Evolutionary conservation across 352 stramenopile genomes (phyloP).

Genomic region (Pythium graminicola): DNA sequence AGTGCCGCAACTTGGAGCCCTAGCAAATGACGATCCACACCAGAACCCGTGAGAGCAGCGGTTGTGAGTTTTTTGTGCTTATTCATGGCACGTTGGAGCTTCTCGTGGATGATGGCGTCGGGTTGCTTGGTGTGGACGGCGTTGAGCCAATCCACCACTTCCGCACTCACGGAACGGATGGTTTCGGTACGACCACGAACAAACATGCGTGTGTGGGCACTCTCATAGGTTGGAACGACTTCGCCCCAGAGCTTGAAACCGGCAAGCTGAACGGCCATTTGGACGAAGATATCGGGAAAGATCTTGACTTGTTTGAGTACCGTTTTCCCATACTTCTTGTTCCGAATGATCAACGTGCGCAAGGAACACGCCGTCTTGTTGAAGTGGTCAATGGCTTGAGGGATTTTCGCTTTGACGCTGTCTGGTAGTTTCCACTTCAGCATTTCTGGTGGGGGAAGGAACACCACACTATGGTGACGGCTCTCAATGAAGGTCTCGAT

Average conservation of each 20-base stretch:
- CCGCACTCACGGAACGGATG: slow-evolving; percentile 66
- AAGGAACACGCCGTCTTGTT: slow-evolving; percentile 60
- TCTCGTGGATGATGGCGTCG: slow-evolving; percentile 32
- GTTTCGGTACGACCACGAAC: slow-evolving; percentile 90
- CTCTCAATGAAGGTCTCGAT: slow-evolving; percentile 62
- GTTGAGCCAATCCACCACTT: slow-evolving; percentile 78
- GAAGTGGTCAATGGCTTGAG: slow-evolving; percentile 51
- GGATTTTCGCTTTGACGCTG: slow-evolving; percentile 33
- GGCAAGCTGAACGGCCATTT: slow-evolving; percentile 92
- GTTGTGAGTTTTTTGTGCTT: slow-evolving; percentile 86
- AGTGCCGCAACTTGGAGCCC: slow-evolving; percentile 85
- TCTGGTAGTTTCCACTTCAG: slow-evolving; percentile 47
- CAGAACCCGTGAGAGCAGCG: slow-evolving; percentile 46
- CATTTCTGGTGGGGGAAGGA: slow-evolving; percentile 51
- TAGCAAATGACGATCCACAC: slow-evolving; percentile 91
- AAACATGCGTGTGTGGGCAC: slow-evolving; percentile 90
- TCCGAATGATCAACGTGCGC: slow-evolving; percentile 74
- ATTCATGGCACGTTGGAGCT: slow-evolving; percentile 70
- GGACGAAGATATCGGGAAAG: slow-evolving; percentile 92
- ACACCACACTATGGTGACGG: slow-evolving; percentile 40
- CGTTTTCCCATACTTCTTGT: slow-evolving; percentile 75
- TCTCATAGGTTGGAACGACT: slow-evolving; percentile 92
- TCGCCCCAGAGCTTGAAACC: slow-evolving; percentile 85
- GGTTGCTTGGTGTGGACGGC: slow-evolving; percentile 37
- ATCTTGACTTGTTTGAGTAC: slow-evolving; percentile 72